Percentiles rank a stretch among this genome's conserved stretches.
phyloP scores from a whole-genome alignment of 2,329 filamentous ascomycete species.

The Fusarium tupiense region DNA sequence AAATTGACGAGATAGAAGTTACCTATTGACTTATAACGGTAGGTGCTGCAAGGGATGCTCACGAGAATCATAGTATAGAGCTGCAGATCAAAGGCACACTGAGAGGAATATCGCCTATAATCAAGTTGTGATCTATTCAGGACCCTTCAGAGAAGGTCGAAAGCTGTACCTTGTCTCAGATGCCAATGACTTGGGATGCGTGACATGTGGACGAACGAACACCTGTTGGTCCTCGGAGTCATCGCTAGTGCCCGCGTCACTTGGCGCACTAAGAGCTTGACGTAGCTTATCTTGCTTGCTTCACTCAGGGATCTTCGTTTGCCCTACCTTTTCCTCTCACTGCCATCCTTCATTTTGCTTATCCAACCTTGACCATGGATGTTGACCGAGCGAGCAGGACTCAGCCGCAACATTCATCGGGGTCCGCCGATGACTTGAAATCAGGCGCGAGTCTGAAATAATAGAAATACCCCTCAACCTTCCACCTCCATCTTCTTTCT shows the following conservation, averaged over 20 bases:
- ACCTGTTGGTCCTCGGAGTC: constrained; percentile 3
- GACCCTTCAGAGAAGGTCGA: background rate
- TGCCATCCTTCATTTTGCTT: background rate
- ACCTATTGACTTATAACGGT: too few relatives aligned
- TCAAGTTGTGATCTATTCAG: background rate
- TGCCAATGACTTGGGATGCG: constrained; percentile 1
- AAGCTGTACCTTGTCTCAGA: background rate
- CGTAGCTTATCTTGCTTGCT: constrained; percentile 26
- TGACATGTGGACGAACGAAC: background rate
- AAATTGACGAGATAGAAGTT: background rate
- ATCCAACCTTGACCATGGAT: constrained; percentile 20
- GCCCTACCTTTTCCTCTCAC: constrained; percentile 6
- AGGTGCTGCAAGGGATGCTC: background rate
- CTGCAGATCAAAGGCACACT: background rate
- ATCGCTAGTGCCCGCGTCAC: constrained; percentile 15
- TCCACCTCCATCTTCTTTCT: background rate
- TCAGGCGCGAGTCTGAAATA: constrained; percentile 11
- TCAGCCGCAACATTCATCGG: constrained; percentile 42
- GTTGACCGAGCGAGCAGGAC: constrained; percentile 37
- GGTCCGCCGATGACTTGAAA: constrained; percentile 27
- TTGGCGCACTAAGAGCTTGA: constrained; percentile 30
- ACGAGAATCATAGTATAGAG: background rate
- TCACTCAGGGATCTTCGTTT: constrained; percentile 14
- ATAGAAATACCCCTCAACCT: constrained; percentile 31
- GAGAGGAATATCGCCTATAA: background rate